Conservation (phyloP, 768 basidiomycete genomes). For the Lactarius sp. region DNA sequence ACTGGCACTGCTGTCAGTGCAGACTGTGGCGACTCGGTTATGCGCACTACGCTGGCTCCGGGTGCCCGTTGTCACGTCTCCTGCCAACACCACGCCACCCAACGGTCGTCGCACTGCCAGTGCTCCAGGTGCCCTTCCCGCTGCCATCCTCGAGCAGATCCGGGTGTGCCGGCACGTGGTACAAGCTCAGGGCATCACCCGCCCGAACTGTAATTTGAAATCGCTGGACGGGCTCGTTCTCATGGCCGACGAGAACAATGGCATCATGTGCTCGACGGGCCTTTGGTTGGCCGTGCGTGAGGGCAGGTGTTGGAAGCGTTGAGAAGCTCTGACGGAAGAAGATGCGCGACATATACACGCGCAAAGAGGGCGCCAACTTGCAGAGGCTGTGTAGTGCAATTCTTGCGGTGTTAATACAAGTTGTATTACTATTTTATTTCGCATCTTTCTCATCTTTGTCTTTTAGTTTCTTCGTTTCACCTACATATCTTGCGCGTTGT, state of each 20-base stretch:
- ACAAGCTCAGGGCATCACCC: conserved; percentile 33
- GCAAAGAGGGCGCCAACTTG: too few relatives aligned
- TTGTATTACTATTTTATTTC: too few relatives aligned
- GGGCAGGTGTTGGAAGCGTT: conserved; percentile 82
- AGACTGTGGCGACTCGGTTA: not conserved
- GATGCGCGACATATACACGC: conserved; percentile 73
- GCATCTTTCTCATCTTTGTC: too few relatives aligned
- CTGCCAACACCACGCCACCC: conserved; percentile 95
- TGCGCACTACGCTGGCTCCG: too few relatives aligned
- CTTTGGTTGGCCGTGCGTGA: conserved; percentile 91
- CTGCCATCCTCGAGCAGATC: conserved; percentile 64
- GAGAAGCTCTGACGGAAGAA: conserved; percentile 74
- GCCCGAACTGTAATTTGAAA: conserved; percentile 24
- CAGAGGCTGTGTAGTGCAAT: too few relatives aligned
- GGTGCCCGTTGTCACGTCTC: conserved; percentile 76
- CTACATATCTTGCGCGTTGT: too few relatives aligned
- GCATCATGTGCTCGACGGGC: conserved; percentile 80
- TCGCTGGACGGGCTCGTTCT: conserved; percentile 48
- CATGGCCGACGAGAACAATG: conserved; percentile 91
- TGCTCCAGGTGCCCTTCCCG: conserved; percentile 87
- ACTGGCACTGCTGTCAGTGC: conserved; percentile 17
- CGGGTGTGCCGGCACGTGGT: conserved; percentile 46
- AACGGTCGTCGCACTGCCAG: conserved; percentile 84
- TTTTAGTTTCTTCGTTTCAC: too few relatives aligned
- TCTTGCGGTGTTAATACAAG: too few relatives aligned